Evolutionary conservation across 2,329 filamentous ascomycete genomes (phyloP).

Genomic region (Colletotrichum coccodes): DNA sequence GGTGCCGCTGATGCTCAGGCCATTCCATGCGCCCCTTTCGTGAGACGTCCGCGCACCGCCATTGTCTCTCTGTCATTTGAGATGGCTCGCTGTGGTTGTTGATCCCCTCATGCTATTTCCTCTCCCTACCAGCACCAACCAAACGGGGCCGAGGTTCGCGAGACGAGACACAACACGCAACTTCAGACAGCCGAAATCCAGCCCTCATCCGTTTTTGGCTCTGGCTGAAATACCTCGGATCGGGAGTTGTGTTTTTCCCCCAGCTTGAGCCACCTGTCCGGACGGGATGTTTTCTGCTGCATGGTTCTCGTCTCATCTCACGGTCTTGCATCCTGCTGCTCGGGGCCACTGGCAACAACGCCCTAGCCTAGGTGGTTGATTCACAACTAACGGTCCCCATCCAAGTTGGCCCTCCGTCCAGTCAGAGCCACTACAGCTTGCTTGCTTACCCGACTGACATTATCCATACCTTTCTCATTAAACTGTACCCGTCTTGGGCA

Average conservation of each 20-base stretch:
- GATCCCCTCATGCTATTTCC: not conserved
- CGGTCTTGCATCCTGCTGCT: not conserved
- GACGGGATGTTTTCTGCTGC: not conserved
- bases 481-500: slow-evolving; percentile 7
- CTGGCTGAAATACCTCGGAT: not conserved
- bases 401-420: not conserved
- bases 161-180: slow-evolving; percentile 5
- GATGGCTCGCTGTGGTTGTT: not conserved
- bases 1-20: slow-evolving; percentile 29
- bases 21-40: slow-evolving; percentile 15
- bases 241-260: not conserved
- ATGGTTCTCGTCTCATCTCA: not conserved
- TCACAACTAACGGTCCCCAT: not conserved
- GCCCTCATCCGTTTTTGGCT: slow-evolving; percentile 11
- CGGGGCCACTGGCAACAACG: not conserved
- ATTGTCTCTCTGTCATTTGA: slow-evolving; percentile 7
- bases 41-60: not conserved
- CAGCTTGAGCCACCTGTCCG: not conserved
- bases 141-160: slow-evolving; percentile 3
- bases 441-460: not conserved
- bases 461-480: not conserved
- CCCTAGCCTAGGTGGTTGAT: not conserved
- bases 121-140: not conserved
- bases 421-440: not conserved
- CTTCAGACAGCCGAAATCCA: slow-evolving; percentile 19